Evolutionary conservation across 306 rosid species (phyloP).

Genomic region (Astragalus glycyphyllos): DNA sequence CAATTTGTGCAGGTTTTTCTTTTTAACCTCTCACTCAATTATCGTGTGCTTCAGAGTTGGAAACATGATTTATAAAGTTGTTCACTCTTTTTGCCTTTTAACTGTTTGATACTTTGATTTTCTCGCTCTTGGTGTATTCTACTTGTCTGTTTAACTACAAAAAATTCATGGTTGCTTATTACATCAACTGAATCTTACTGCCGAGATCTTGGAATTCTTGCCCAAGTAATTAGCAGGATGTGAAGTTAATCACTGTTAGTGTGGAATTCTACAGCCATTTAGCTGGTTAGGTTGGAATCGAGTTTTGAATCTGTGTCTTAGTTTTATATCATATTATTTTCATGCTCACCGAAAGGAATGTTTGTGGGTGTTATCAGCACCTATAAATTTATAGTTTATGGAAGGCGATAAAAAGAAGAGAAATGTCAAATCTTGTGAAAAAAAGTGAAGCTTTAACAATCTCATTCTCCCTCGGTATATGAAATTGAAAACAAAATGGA

Average conservation of each 20-base stretch:
- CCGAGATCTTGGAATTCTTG: conserved; percentile 3
- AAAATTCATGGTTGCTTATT: conserved; percentile 20
- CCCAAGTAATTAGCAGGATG: conserved; percentile 12
- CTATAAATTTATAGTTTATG: conserved; percentile 11
- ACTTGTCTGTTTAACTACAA: neutral
- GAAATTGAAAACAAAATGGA: conserved; percentile 4
- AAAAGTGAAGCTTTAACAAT: conserved; percentile 23
- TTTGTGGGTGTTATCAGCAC: neutral
- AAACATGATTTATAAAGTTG: neutral
- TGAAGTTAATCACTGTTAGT: conserved; percentile 18
- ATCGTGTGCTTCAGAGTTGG: neutral
- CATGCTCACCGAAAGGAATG: conserved; percentile 1
- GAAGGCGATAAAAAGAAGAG: neutral
- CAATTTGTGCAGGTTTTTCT: conserved; percentile 55
- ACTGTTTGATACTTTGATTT: conserved; percentile 5
- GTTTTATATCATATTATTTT: conserved; percentile 5
- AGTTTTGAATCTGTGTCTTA: conserved; percentile 22
- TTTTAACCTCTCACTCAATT: conserved; percentile 22
- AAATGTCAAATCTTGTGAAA: conserved; percentile 8
- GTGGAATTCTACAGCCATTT: conserved; percentile 25
- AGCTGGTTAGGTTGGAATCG: conserved; percentile 15
- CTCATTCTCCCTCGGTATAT: conserved; percentile 2
- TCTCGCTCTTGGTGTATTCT: neutral
- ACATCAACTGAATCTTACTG: conserved; percentile 1
- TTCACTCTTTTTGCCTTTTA: conserved; percentile 1